Conservation (phyloP, 73 alveolate genomes). For the Effrenium voratum region DNA sequence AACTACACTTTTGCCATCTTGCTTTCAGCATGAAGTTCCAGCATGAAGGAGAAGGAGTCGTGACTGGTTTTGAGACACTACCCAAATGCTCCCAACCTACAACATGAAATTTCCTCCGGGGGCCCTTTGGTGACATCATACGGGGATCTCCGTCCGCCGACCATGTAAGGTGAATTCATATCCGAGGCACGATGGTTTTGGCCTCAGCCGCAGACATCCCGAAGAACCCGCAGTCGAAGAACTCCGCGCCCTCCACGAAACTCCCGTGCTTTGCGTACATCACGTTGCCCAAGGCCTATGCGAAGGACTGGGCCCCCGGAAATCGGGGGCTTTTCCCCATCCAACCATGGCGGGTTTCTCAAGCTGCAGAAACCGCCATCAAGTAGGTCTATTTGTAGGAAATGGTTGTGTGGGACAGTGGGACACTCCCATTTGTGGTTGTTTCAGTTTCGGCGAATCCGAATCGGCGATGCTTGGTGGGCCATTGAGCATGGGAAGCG, state of each 20-base stretch:
- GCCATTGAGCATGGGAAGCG: not conserved
- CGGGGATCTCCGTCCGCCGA: too few relatives aligned
- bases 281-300: conserved; percentile 85
- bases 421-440: too few relatives aligned
- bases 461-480: too few relatives aligned
- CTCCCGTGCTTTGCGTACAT: conserved; percentile 84
- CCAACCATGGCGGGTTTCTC: too few relatives aligned
- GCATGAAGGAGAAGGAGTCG: too few relatives aligned
- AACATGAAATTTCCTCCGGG: too few relatives aligned
- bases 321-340: not conserved
- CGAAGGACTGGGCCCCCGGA: not conserved
- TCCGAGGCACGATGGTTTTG: conserved; percentile 64
- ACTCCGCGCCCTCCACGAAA: conserved; percentile 85
- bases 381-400: too few relatives aligned
- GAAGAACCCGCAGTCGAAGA: conserved; percentile 81
- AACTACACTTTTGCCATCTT: not conserved
- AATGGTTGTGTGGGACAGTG: too few relatives aligned
- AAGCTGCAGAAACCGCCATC: too few relatives aligned
- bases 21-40: not conserved
- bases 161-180: not conserved
- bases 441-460: too few relatives aligned
- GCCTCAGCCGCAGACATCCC: conserved; percentile 94
- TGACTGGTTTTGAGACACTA: not conserved
- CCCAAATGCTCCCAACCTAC: not conserved
- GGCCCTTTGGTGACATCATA: too few relatives aligned